Conservation (phyloP, 2,329 filamentous ascomycete genomes). For the Penicillium sp. region DNA sequence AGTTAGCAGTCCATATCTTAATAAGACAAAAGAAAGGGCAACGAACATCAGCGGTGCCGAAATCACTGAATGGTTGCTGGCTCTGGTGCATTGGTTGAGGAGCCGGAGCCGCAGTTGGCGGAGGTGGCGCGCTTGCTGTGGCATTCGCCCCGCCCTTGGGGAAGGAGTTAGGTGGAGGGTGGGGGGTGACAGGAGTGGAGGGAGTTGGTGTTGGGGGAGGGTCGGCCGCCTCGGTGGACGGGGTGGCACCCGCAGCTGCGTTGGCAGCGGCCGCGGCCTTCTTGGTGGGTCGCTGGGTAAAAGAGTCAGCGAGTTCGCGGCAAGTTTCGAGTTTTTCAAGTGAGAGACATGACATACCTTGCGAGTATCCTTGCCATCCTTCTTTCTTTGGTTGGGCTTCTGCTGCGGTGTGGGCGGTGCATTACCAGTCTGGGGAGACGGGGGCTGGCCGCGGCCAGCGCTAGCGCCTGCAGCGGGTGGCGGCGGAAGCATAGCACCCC, state of each 20-base stretch:
- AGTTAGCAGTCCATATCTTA: constrained; percentile 15
- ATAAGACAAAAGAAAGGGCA: not conserved
- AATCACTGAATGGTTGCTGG: constrained; percentile 34
- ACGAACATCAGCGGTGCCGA: constrained; percentile 41
- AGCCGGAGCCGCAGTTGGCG: constrained; percentile 38
- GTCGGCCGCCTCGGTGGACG: constrained; percentile 47
- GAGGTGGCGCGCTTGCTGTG: constrained; percentile 31
- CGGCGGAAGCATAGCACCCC: constrained; percentile 53
- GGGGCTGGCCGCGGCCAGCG: constrained; percentile 42
- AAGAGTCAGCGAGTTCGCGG: constrained; percentile 11
- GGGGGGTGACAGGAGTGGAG: constrained; percentile 49
- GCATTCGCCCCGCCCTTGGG: constrained; percentile 41
- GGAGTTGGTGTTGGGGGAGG: constrained; percentile 48
- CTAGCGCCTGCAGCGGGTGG: constrained; percentile 41
- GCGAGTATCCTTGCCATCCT: constrained; percentile 53
- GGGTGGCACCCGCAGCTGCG: constrained; percentile 43
- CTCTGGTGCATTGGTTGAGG: constrained; percentile 37
- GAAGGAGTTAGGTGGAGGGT: constrained; percentile 45
- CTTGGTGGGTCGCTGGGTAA: constrained; percentile 43
- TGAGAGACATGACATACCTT: constrained; percentile 44
- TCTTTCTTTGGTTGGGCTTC: constrained; percentile 60
- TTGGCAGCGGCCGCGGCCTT: constrained; percentile 40
- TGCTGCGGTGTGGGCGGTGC: constrained; percentile 63
- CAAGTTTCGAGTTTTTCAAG: not conserved
- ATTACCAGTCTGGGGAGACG: constrained; percentile 46